These are phyloP conservation scores for Lumnitzera racemosa DNA, from an alignment of 345 rosid genomes.

Conservation along the genomic window DNA sequence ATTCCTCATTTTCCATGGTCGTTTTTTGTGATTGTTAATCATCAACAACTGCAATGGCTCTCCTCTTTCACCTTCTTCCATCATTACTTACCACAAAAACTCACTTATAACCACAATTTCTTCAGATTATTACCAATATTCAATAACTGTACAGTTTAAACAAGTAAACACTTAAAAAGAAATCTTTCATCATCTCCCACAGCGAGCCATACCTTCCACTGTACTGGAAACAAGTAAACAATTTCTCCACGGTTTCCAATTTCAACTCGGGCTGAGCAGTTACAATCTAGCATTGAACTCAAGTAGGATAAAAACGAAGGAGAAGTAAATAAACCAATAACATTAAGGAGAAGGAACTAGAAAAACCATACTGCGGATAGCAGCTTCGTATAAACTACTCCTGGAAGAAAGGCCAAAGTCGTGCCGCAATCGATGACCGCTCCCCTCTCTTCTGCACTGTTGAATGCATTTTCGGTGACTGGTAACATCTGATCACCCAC, in stretches of 20 bases:
- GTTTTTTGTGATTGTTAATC: too few species aligned
- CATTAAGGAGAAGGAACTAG: background rate
- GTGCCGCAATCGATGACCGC: slow-evolving; percentile 45
- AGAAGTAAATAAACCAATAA: background rate
- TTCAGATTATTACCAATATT: too few species aligned
- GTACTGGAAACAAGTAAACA: slow-evolving; percentile 22
- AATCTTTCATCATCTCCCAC: too few species aligned
- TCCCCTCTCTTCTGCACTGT: slow-evolving; percentile 20
- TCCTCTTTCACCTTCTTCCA: too few species aligned
- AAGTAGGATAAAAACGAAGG: background rate
- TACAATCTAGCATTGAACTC: slow-evolving; percentile 11
- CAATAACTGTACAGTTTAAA: too few species aligned
- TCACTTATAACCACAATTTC: too few species aligned
- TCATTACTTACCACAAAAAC: too few species aligned
- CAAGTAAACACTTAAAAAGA: background rate
- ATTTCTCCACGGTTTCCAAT: slow-evolving; percentile 19
- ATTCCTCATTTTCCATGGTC: too few species aligned
- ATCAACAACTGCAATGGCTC: too few species aligned
- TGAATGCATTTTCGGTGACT: slow-evolving; percentile 25
- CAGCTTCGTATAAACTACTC: slow-evolving; percentile 23
- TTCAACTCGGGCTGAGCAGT: slow-evolving; percentile 16
- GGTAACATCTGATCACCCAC: slow-evolving; percentile 30
- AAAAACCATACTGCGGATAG: slow-evolving; percentile 19
- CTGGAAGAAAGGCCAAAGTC: slow-evolving; percentile 44
- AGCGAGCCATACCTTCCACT: slow-evolving; percentile 14